Percentiles rank a stretch among this genome's conserved stretches.
phyloP scores from a whole-genome alignment of 1,284 basidiomycete species.

The Lignosus rhinocerotis region DNA sequence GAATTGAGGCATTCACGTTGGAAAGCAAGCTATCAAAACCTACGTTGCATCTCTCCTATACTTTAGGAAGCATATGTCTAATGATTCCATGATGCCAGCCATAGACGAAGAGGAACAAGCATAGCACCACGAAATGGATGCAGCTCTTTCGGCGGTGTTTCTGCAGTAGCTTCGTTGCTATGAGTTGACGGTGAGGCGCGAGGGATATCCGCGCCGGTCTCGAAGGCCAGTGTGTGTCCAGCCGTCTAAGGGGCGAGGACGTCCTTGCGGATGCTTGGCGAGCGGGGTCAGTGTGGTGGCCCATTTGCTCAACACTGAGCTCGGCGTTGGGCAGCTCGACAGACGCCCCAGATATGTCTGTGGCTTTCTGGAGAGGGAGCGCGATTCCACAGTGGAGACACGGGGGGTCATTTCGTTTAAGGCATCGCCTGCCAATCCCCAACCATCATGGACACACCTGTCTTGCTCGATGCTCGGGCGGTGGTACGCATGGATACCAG shows the following conservation, averaged over 20 bases:
- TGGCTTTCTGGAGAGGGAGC: not conserved
- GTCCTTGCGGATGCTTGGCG: not conserved
- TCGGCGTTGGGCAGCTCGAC: no score
- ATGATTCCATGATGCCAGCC: constrained; percentile 65
- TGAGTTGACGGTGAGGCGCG: not conserved
- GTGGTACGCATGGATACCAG: not conserved
- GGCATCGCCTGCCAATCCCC: no score
- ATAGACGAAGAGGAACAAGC: constrained; percentile 38
- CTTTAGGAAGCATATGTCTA: constrained; percentile 55
- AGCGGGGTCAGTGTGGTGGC: not conserved
- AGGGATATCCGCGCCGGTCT: not conserved
- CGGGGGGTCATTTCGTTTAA: no score
- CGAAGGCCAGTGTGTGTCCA: not conserved
- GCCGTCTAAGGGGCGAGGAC: not conserved
- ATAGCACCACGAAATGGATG: constrained; percentile 40
- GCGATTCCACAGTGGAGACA: no score
- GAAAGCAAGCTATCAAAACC: not conserved
- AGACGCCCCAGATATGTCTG: not conserved
- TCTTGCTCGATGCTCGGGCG: no score
- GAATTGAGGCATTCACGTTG: not conserved
- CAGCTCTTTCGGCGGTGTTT: constrained; percentile 4
- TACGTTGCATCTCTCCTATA: constrained; percentile 53
- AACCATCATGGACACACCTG: no score
- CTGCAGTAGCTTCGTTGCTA: not conserved
- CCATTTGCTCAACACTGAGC: not conserved